phyloP scores from a whole-genome alignment of 345 rosid genomes.

The Pistacia atlantica region DNA sequence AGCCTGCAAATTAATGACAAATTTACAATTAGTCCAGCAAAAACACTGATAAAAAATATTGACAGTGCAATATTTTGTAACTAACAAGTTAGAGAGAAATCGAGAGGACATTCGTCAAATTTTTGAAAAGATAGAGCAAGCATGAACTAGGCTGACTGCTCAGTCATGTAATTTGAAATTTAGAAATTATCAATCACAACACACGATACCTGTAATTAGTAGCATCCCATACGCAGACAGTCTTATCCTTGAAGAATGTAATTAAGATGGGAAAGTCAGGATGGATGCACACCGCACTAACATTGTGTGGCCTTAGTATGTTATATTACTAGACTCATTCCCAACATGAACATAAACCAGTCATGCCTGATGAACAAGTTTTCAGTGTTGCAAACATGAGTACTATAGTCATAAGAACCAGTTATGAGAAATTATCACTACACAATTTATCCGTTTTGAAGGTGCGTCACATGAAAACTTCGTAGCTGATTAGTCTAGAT shows the following conservation, averaged over 20 bases:
- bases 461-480: conserved; percentile 81
- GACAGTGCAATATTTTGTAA: background rate
- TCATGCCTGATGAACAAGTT: background rate
- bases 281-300: conserved; percentile 83
- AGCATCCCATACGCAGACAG: conserved; percentile 83
- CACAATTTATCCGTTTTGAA: conserved; percentile 81
- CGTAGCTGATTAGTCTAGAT: conserved; percentile 74
- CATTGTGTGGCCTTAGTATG: conserved; percentile 77
- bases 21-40: background rate
- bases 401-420: conserved; percentile 91
- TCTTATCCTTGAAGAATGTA: conserved; percentile 85
- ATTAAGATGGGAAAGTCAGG: conserved; percentile 82
- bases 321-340: background rate
- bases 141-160: background rate
- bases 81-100: background rate
- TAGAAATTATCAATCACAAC: background rate
- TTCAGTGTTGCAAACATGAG: conserved; percentile 68
- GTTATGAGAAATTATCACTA: conserved; percentile 77
- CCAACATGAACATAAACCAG: background rate
- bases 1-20: conserved; percentile 35
- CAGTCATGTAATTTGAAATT: background rate
- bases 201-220: conserved; percentile 66
- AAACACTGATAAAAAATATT: background rate
- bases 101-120: background rate
- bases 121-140: no score